A percentile compares a stretch with the other conserved stretches of the same genome.
Evolutionary conservation across 345 rosid genomes (phyloP).

Genomic region (Combretum micranthum): DNA sequence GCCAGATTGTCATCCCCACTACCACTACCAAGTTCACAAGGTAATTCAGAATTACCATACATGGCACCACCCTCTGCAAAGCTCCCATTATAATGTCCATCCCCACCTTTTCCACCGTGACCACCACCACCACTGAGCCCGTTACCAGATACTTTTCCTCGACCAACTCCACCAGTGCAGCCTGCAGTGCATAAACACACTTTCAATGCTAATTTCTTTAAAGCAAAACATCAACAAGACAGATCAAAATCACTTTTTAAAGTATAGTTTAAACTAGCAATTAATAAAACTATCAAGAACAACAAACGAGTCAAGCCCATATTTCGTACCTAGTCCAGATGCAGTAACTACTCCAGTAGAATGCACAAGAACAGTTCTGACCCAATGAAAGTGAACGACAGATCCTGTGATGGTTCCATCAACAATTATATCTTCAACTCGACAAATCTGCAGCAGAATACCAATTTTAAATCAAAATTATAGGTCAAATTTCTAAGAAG

Average conservation of each 20-base stretch:
- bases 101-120: conserved; percentile 93
- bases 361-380: conserved; percentile 34
- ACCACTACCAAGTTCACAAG: conserved; percentile 98
- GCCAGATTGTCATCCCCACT: conserved; percentile 69
- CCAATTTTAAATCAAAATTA: too few species aligned
- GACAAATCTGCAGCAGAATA: conserved; percentile 45
- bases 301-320: background rate
- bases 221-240: too few species aligned
- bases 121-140: conserved; percentile 92
- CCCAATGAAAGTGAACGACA: conserved; percentile 63
- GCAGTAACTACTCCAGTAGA: conserved; percentile 43
- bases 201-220: background rate
- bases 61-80: conserved; percentile 59
- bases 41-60: conserved; percentile 79
- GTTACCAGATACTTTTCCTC: conserved; percentile 57
- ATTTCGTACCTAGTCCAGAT: conserved; percentile 46
- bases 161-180: conserved; percentile 83
- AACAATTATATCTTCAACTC: conserved; percentile 50
- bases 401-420: conserved; percentile 55
- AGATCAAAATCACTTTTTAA: too few species aligned
- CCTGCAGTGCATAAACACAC: conserved; percentile 33
- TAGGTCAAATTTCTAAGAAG: conserved; percentile 7
- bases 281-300: background rate
- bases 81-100: conserved; percentile 66
- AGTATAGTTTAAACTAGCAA: too few species aligned